A percentile compares a stretch with the other conserved stretches of the same genome.
phyloP scores from a whole-genome alignment of 2,329 filamentous ascomycete genomes.

The Fusarium sp. region DNA sequence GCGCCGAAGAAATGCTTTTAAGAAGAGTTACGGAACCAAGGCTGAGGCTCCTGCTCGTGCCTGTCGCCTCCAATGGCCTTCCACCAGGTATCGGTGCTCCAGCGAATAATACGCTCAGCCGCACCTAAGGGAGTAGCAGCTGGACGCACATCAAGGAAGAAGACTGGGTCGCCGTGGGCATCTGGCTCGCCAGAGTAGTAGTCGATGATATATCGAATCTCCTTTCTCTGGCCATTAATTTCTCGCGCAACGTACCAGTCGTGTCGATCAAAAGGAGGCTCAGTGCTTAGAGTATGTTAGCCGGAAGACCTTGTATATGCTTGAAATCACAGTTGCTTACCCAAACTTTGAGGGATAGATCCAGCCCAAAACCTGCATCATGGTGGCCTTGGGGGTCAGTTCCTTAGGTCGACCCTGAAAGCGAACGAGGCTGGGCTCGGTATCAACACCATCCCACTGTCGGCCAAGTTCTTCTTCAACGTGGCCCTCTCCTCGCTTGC shows the following conservation, averaged over 20 bases:
- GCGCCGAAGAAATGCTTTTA: slow-evolving; percentile 31
- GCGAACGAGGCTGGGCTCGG: slow-evolving; percentile 79
- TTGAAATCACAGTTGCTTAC: slow-evolving; percentile 61
- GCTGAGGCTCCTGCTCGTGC: slow-evolving; percentile 60
- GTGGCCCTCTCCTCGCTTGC: slow-evolving; percentile 79
- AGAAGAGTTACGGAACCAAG: slow-evolving; percentile 50
- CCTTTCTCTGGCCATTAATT: slow-evolving; percentile 74
- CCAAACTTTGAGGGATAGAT: slow-evolving; percentile 84
- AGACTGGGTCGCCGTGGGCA: slow-evolving; percentile 89
- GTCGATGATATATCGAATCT: slow-evolving; percentile 96
- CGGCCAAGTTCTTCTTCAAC: slow-evolving; percentile 59
- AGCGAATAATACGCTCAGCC: slow-evolving; percentile 85
- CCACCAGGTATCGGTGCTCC: slow-evolving; percentile 96
- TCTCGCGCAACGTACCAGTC: slow-evolving; percentile 94
- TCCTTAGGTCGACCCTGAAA: slow-evolving; percentile 93
- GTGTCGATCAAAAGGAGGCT: slow-evolving; percentile 94
- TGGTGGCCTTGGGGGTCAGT: slow-evolving; percentile 89
- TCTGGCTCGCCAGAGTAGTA: slow-evolving; percentile 91
- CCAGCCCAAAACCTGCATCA: slow-evolving; percentile 83
- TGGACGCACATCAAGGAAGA: slow-evolving; percentile 94
- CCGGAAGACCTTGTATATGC: background rate
- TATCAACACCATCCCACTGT: slow-evolving; percentile 66
- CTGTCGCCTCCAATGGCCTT: slow-evolving; percentile 81
- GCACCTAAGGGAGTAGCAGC: slow-evolving; percentile 85
- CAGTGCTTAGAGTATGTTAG: slow-evolving; percentile 65